Evolutionary conservation across 108 stramenopile genomes (phyloP), one percentile per base, ranked within the genome.

Genomic region (Cyclotella cryptica): DNA sequence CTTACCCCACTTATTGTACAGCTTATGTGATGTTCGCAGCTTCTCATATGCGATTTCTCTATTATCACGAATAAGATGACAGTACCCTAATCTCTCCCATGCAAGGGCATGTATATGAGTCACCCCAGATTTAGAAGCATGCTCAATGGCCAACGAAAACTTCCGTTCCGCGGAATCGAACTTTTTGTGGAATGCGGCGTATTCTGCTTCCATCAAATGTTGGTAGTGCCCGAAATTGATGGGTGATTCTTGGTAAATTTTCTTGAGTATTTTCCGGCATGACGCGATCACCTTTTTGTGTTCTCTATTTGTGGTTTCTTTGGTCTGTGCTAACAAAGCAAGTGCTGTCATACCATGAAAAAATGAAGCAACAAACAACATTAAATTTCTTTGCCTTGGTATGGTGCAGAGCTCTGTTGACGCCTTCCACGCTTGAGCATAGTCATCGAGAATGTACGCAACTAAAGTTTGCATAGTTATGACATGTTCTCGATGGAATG

Each of bases 1-100:
- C 68, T 69, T 40, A 69, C 68, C 68, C 68, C 68, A 69, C 52
- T 30, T 54, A 12, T 14, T n/a, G 18, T 69, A 69, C 0, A 69
- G 52, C 1, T 40, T 22, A 39, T 54, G 68, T 6, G 68, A 49
- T 27, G 3, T 46, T 22, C 68, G 7, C 26, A 69, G 22, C 45
- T 69, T 24, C 52, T 69, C 21, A 22, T 52, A 54, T 6, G 68
- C 49, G 3, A 24, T 28, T 24, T 69, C 52, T 3, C 43, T 40
- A 10, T 69, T 53, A 15, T 40, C 45, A 17, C 29, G 49, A 3
- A 35, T 15, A 14, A 69, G 11, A 18, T 54, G 15, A 17, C 53
- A 69, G 6, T 11, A 40, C 47, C 68, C 68, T 9, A 69, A 54
- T 54, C 68, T 69, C 19, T 69, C 68, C 28, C 35, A 54, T 15